Evolutionary conservation across 495 filamentous ascomycete species (phyloP), one percentile per base, ranked within the genome.

Genomic region (Aspergillus bridgeri): DNA sequence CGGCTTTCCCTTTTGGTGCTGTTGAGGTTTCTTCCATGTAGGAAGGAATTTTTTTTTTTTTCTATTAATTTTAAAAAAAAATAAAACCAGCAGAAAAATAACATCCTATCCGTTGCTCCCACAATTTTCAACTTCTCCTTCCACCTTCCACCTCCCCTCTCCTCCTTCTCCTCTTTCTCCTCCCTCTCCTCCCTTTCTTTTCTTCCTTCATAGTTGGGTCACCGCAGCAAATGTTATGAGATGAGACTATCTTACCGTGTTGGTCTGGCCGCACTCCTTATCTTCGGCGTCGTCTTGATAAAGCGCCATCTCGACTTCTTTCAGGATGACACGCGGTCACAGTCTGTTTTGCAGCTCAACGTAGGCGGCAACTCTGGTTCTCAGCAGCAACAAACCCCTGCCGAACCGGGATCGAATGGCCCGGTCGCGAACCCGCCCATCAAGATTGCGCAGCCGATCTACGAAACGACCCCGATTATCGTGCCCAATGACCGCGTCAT

Each of bases 241-340:
- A 75, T 76, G 75, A 73, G 70, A 69, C 49, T 73, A 63, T 70
- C 75, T 67, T 54, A 69, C 59, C 69, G 71, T 57, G 54, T 75
- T 63, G 66, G 69, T 66, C 56, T 61, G 49, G 65, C 60, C 64
- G 65, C 60, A 68, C 65, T 76, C 46, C 63, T 76, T 38, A 61
- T 76, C 60, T 38, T 72, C 57, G 52, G 67, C 49, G 58, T 77
- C 55, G 42, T 74, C 51, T 56, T 77, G 25, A 42, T 79, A 53
- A 71, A 71, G 43, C 67, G 65, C 55, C 64, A 69, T n/a, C 49
- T 72, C 50, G 60, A 66, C 52, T 52, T 70, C 29, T 48, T 68
- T 38, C 61, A 65, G 51, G 61, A 69, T 51, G 52, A 64, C 27
- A 50, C 60, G 47, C 62, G 43, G n/a, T 57, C 67, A 42, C 57